Conservation (phyloP, 179 eudicot species). For the Silene noctiflora region DNA sequence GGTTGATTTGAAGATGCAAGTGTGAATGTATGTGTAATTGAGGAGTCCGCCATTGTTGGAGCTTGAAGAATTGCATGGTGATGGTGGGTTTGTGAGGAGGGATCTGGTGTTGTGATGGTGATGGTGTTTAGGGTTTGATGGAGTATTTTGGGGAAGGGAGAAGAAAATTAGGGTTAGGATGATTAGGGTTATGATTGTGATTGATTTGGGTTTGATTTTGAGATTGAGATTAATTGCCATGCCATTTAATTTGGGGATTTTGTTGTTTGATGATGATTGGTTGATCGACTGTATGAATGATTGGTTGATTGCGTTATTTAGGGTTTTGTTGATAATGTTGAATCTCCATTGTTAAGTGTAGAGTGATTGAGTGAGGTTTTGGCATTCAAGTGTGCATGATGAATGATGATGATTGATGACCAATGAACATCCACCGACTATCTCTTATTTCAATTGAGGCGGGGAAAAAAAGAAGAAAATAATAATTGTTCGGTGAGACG, state of each 20-base stretch:
- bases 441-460: too few relatives aligned
- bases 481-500: too few relatives aligned
- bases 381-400: too few relatives aligned
- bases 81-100: constrained; percentile 32
- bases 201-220: constrained; percentile 18
- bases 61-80: constrained; percentile 25
- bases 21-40: constrained; percentile 58
- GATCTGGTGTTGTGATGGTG: constrained; percentile 31
- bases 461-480: too few relatives aligned
- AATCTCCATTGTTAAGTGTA: not conserved
- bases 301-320: too few relatives aligned
- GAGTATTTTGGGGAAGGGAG: constrained; percentile 33
- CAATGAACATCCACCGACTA: too few relatives aligned
- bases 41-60: constrained; percentile 49
- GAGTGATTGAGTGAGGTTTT: too few relatives aligned
- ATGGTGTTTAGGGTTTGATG: constrained; percentile 16
- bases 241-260: constrained; percentile 24
- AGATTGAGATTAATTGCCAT: constrained; percentile 29
- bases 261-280: constrained; percentile 4
- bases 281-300: not conserved
- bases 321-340: not conserved
- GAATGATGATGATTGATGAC: too few relatives aligned
- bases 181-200: constrained; percentile 36
- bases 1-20: constrained; percentile 46
- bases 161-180: constrained; percentile 41